Conservation (phyloP, 2,329 filamentous ascomycete species). For the Aspergillus terreus region DNA sequence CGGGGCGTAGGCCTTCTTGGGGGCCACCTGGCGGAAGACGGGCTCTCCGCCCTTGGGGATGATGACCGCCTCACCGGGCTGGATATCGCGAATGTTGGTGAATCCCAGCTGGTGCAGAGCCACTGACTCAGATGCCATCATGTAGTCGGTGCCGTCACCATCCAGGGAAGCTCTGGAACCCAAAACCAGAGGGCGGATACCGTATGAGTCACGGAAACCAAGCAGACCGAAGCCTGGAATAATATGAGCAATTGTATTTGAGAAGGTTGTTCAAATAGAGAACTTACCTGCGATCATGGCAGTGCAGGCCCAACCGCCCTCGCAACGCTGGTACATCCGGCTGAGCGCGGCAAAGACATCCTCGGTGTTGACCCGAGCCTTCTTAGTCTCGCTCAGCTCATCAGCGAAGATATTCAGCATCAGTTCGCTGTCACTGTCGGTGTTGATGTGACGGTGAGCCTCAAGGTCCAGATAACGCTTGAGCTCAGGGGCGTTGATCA, state of each 20-base stretch:
- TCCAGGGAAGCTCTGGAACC: conserved; percentile 69
- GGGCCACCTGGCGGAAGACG: conserved; percentile 70
- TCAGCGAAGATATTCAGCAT: conserved; percentile 87
- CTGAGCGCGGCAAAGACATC: conserved; percentile 71
- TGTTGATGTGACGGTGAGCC: conserved; percentile 83
- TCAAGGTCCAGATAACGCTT: conserved; percentile 70
- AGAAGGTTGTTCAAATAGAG: conserved; percentile 19
- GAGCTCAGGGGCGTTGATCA: conserved; percentile 73
- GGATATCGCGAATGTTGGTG: conserved; percentile 68
- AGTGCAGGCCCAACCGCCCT: conserved; percentile 75
- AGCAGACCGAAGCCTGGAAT: conserved; percentile 67
- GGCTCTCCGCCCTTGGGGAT: conserved; percentile 73
- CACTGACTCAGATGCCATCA: conserved; percentile 86
- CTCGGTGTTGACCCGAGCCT: conserved; percentile 72
- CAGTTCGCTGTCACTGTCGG: conserved; percentile 81
- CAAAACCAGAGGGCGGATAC: conserved; percentile 77
- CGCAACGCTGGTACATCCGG: conserved; percentile 68
- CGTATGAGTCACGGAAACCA: conserved; percentile 74
- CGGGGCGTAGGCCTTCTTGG: conserved; percentile 67
- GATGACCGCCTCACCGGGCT: conserved; percentile 81
- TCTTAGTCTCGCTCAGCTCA: conserved; percentile 74
- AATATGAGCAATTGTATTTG: conserved; percentile 7
- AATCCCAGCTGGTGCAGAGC: conserved; percentile 80
- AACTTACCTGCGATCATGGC: conserved; percentile 69
- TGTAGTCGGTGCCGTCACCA: conserved; percentile 70